phyloP scores from a whole-genome alignment of 1,284 basidiomycete species.

The Kalmanozyma brasiliensis region DNA sequence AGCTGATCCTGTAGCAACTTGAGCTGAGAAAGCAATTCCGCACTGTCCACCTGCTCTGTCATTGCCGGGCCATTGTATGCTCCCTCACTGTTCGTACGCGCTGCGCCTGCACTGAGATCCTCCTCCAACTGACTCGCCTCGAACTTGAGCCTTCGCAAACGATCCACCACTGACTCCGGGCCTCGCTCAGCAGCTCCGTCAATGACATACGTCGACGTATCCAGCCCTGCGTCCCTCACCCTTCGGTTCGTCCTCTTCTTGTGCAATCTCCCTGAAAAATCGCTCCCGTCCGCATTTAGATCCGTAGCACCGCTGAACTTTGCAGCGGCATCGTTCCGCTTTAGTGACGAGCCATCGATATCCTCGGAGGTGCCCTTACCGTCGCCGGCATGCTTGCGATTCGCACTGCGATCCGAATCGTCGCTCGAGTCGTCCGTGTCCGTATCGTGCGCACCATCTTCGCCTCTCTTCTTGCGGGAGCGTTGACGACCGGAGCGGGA shows the following conservation, averaged over 20 bases:
- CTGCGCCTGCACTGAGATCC: slow-evolving; percentile 16
- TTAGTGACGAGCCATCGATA: slow-evolving; percentile 29
- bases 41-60: slow-evolving; percentile 13
- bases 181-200: background rate
- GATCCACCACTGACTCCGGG: slow-evolving; percentile 28
- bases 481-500: slow-evolving; percentile 4
- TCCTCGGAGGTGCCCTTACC: slow-evolving; percentile 18
- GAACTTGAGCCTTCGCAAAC: slow-evolving; percentile 44
- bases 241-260: slow-evolving; percentile 4
- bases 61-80: background rate
- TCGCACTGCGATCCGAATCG: slow-evolving; percentile 21
- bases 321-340: slow-evolving; percentile 23
- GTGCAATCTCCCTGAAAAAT: slow-evolving; percentile 34
- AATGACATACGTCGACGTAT: slow-evolving; percentile 37
- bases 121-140: slow-evolving; percentile 45
- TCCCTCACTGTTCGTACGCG: background rate
- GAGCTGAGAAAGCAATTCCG: slow-evolving; percentile 32
- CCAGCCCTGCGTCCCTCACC: slow-evolving; percentile 34
- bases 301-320: slow-evolving; percentile 35
- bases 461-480: slow-evolving; percentile 10
- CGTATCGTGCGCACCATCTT: slow-evolving; percentile 1
- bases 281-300: slow-evolving; percentile 7
- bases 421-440: slow-evolving; percentile 26
- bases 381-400: slow-evolving; percentile 30
- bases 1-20: slow-evolving; percentile 32